A percentile compares a stretch with the other conserved stretches of the same genome.
These are phyloP conservation scores for Bretschneidera sinensis DNA, from an alignment of 345 rosid genomes.

Conservation along the genomic window DNA sequence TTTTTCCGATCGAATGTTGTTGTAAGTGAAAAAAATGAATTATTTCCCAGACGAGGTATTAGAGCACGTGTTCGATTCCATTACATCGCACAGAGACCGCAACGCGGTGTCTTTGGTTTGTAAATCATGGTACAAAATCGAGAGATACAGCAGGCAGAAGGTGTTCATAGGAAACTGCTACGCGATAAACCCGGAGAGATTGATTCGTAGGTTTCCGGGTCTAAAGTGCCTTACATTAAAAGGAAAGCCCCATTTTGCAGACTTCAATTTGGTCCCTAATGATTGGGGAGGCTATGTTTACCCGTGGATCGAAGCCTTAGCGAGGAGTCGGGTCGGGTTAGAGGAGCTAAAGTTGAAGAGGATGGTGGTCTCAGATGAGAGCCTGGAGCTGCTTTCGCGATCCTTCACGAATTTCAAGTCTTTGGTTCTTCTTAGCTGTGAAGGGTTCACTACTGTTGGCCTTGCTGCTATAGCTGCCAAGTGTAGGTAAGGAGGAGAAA, in stretches of 20 bases:
- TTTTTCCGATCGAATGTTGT: not conserved
- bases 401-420: conserved; percentile 76
- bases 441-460: conserved; percentile 90
- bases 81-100: conserved; percentile 64
- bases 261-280: conserved; percentile 81
- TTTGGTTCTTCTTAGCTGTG: conserved; percentile 92
- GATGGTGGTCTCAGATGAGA: conserved; percentile 85
- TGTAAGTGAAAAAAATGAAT: conserved; percentile 51
- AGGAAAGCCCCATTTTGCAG: conserved; percentile 99
- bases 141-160: conserved; percentile 51
- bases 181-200: conserved; percentile 67
- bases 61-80: conserved; percentile 82
- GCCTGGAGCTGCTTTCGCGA: conserved; percentile 70
- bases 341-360: conserved; percentile 96
- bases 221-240: conserved; percentile 67
- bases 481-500: conserved; percentile 53
- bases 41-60: conserved; percentile 93
- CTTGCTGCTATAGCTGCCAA: conserved; percentile 84
- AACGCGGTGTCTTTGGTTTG: conserved; percentile 81
- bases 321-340: conserved; percentile 44
- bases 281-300: conserved; percentile 82
- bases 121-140: conserved; percentile 87
- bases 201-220: conserved; percentile 67
- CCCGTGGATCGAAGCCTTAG: conserved; percentile 86
- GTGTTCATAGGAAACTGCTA: conserved; percentile 93